Evolutionary conservation across 2,329 filamentous ascomycete genomes (phyloP).

Genomic region (Aspergillus sp.): DNA sequence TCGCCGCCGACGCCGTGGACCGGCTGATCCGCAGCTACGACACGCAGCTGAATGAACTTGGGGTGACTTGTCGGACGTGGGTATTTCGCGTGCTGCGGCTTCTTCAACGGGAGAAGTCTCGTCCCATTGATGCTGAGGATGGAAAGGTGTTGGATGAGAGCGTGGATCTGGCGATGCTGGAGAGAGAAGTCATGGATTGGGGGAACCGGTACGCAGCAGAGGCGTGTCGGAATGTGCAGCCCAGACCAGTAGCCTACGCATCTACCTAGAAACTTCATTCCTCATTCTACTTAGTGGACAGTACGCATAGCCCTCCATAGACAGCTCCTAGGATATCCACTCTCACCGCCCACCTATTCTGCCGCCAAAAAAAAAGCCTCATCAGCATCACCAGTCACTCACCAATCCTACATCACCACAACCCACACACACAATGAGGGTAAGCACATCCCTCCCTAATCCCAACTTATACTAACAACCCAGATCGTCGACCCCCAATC

Average conservation of each 20-base stretch:
- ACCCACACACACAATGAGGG: not conserved
- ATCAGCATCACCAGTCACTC: not conserved
- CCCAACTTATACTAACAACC: not conserved
- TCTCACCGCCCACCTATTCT: conserved; percentile 8
- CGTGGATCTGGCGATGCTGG: conserved; percentile 12
- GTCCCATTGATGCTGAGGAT: not conserved
- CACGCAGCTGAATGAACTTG: conserved; percentile 15
- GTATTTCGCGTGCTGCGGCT: conserved; percentile 15
- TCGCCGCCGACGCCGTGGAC: conserved; percentile 12
- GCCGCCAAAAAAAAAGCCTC: conserved; percentile 2
- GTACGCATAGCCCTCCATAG: not conserved
- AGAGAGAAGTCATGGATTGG: conserved; percentile 21
- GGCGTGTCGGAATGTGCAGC: conserved; percentile 16
- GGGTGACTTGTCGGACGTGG: conserved; percentile 21
- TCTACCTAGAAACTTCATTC: not conserved
- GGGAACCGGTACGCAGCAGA: conserved; percentile 18
- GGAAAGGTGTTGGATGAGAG: not conserved
- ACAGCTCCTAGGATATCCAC: not conserved
- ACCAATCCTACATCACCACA: no score
- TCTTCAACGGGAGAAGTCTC: conserved; percentile 6
- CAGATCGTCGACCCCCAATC: conserved; percentile 47
- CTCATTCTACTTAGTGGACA: not conserved
- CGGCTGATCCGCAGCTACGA: conserved; percentile 19
- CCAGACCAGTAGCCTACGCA: conserved; percentile 10
- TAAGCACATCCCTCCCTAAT: not conserved